Base-by-base conservation (phyloP, 1,284 basidiomycete genomes). In the Fomitopsis pinicola region DNA sequence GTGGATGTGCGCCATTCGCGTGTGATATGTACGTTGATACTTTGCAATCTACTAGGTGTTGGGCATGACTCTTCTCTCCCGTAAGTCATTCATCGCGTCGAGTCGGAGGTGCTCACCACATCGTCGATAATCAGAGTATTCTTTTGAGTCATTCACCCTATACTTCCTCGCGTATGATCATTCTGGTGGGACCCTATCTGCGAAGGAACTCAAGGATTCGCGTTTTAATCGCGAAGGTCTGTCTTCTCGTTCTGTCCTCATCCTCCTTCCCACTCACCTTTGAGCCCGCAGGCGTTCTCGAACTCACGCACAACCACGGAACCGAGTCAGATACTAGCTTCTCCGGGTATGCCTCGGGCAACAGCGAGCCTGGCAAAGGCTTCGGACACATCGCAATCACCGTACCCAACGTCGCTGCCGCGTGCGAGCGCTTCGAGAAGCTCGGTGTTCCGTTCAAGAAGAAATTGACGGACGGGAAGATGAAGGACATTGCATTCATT, bases 371-470 rank as follows among this genome's bases (percentile, higher is more conserved):
- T 3, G 87, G 87, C 35, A 80, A 79, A 59, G 88, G 87, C 7
- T 95, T 94, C 68, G 92, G 94, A 0, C 92, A 95, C 74, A 93
- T 96, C 66, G 92, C 91, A 57, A 87, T 94, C 71, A 82, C 87
- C 0, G 92, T 95, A 42, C 89, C 91, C 66, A 82, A 97, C 71
- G 82, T 98, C 65, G 80, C 94, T 62, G 84, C 82, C 62, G 91
- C 95, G 0, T 96, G 94, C 67, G 87, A 81, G 54, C 84, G 94
- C 42, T 93, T 98, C 65, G 93, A 95, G 67, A 77, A 82, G 62
- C 80, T 95, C 17, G 89, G 89, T 4, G 95, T 97, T 42, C 77
- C 81, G 56, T 98, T 97, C 81, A 92, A 96, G 83, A 98, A 97
- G 81, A 85, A 82, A 63, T 87, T 89, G 35, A 87, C 83, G 1